These are phyloP conservation scores for Pleurotus giganteus DNA, from an alignment of 768 basidiomycete genomes.

Conservation along the genomic window DNA sequence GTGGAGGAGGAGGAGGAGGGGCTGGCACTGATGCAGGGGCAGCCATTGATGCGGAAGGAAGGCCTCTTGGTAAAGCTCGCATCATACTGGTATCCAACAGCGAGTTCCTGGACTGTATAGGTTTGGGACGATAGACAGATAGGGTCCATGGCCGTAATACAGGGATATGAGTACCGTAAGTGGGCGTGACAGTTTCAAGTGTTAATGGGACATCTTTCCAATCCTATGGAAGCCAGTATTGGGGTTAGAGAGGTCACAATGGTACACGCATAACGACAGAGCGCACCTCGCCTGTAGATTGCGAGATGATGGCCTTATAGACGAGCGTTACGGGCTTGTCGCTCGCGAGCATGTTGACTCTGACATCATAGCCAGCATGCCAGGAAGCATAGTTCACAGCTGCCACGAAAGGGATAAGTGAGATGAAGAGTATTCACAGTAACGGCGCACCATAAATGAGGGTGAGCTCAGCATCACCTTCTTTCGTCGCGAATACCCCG, in stretches of 20 bases:
- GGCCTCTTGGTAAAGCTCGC: not conserved
- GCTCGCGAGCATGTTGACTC: constrained; percentile 11
- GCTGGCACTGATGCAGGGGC: not conserved
- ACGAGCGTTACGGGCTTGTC: constrained; percentile 6
- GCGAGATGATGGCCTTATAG: constrained; percentile 14
- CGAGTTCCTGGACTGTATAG: not conserved
- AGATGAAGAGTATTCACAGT: not conserved
- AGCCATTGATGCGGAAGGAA: not conserved
- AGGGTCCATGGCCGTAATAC: constrained; percentile 29
- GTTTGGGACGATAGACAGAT: constrained; percentile 12
- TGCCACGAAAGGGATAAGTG: not conserved
- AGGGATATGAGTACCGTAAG: constrained; percentile 33
- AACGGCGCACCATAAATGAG: constrained; percentile 19
- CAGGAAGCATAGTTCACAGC: constrained; percentile 10
- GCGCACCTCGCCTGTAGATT: constrained; percentile 12
- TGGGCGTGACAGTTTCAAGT: constrained; percentile 37
- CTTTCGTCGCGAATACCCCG: constrained; percentile 19
- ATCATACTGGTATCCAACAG: not conserved
- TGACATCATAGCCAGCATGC: constrained; percentile 13
- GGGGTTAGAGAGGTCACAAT: not conserved
- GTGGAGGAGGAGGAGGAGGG: not conserved
- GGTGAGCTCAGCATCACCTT: constrained; percentile 19
- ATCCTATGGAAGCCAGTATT: constrained; percentile 17
- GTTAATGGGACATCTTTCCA: constrained; percentile 38
- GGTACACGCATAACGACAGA: not conserved